Evolutionary conservation across 2,329 filamentous ascomycete genomes (phyloP), one percentile per base, ranked within the genome.

Genomic region (Aspergillus cejpii): DNA sequence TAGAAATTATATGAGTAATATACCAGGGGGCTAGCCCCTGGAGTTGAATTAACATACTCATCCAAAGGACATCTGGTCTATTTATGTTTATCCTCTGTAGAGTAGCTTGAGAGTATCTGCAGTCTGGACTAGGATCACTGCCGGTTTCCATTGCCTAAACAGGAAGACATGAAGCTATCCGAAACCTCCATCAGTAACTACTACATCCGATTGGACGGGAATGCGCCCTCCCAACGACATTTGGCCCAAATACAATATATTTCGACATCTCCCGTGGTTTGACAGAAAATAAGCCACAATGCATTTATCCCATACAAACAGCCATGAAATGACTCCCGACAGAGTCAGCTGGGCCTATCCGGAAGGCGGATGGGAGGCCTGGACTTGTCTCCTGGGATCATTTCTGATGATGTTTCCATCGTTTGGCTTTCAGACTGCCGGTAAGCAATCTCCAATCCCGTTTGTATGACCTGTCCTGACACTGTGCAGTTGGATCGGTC

Each of bases 361-460:
- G 2, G 63, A 65, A 24, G 60, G 61, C 6, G 61, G 64, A 10
- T 48, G 55, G 3, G 55, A 63, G 11, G 64, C 62, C 39, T 68
- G 63, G 62, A 53, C 53, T 5, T 64, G 63, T 24, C 45, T 69
- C 1, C 19, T 63, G 1, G 66, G 67, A 3, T 62, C 65, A 10
- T 60, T 55, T 27, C 40, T 68, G 15, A 54, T 65, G 12, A 61
- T 70, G 52, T 65, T 68, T 38, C 62, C 64, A 2, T 68, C 66
- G 1, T 70, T 69, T 50, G 73, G 74, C 1, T 72, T 76, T 38
- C 73, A 75, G 63, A 65, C 70, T 23, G 58, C 60, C 1, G 48
- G 60, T 58, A 54, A 36, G 47, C 5, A n/a, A 31, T 15, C 28
- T 3, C 15, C 21, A 23, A 3, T 4, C 7, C 5, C n/a, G 3